phyloP scores from a whole-genome alignment of 164 flowering plant genomes.

The Magnolia officinalis region DNA sequence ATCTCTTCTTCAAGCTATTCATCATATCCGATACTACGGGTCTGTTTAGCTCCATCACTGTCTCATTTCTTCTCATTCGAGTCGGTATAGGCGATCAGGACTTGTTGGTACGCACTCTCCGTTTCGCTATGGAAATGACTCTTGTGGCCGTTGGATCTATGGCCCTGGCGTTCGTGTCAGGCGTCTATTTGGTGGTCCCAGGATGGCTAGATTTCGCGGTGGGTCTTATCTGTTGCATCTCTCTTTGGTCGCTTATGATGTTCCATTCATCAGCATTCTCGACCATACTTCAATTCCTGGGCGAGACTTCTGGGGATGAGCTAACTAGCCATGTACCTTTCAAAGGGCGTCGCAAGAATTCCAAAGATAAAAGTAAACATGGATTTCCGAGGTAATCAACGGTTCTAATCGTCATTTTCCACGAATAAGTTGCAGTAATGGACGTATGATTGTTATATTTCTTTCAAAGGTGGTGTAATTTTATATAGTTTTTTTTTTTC shows the following conservation, averaged over 20 bases:
- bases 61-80: constrained; percentile 6
- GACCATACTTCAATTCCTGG: not conserved
- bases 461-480: too few species aligned
- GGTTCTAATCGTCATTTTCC: not conserved
- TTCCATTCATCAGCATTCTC: not conserved
- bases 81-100: not conserved
- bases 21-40: constrained; percentile 7
- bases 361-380: not conserved
- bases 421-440: not conserved
- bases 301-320: not conserved
- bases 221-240: not conserved
- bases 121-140: not conserved
- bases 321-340: not conserved
- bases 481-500: too few species aligned
- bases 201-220: not conserved
- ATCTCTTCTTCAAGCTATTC: constrained; percentile 12
- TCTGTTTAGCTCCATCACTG: not conserved
- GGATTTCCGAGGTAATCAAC: not conserved
- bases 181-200: not conserved
- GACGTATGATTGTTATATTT: not conserved
- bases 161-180: not conserved
- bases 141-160: not conserved
- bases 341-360: not conserved
- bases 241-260: not conserved
- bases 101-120: not conserved